Evolutionary conservation across 805 yeast species (phyloP).

Genomic region (Candida schatavii): DNA sequence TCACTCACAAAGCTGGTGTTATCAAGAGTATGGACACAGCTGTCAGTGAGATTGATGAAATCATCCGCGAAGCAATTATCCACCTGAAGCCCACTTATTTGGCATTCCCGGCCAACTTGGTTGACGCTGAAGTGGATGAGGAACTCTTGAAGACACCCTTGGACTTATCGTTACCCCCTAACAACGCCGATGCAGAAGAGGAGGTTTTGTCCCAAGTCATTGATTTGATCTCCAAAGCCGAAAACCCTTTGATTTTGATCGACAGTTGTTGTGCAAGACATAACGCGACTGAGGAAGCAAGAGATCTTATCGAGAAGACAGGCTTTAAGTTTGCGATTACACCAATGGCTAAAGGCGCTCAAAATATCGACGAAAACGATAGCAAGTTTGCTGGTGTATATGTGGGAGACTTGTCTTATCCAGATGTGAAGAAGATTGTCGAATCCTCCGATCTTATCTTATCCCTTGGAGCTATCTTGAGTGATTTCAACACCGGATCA

Average conservation of each 20-base stretch:
- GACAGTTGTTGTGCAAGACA: conserved; percentile 23
- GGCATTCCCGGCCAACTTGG: conserved; percentile 35
- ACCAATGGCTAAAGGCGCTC: conserved; percentile 23
- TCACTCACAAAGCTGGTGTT: conserved; percentile 30
- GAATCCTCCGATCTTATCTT: conserved; percentile 21
- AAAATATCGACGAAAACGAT: conserved; percentile 16
- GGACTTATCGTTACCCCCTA: conserved; percentile 24
- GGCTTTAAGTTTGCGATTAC: conserved; percentile 19
- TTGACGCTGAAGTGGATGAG: conserved; percentile 30
- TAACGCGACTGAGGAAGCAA: conserved; percentile 16
- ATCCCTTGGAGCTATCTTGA: conserved; percentile 21
- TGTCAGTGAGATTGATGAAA: conserved; percentile 30
- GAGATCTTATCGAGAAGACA: conserved; percentile 14
- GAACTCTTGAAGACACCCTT: conserved; percentile 26
- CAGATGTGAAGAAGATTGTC: conserved; percentile 17
- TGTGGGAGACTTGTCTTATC: conserved; percentile 22
- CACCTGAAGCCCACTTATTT: conserved; percentile 34
- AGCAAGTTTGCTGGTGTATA: conserved; percentile 21
- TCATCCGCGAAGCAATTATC: conserved; percentile 30
- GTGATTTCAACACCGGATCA: conserved; percentile 23
- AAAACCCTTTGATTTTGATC: conserved; percentile 18
- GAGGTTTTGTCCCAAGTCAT: conserved; percentile 27
- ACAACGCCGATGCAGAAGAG: conserved; percentile 30
- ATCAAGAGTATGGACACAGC: conserved; percentile 26
- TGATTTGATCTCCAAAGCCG: conserved; percentile 17